Percentiles rank a stretch among this genome's conserved stretches.
These are phyloP conservation scores for Puccinia triticina DNA, from an alignment of 1,284 basidiomycete genomes.

Conservation along the genomic window DNA sequence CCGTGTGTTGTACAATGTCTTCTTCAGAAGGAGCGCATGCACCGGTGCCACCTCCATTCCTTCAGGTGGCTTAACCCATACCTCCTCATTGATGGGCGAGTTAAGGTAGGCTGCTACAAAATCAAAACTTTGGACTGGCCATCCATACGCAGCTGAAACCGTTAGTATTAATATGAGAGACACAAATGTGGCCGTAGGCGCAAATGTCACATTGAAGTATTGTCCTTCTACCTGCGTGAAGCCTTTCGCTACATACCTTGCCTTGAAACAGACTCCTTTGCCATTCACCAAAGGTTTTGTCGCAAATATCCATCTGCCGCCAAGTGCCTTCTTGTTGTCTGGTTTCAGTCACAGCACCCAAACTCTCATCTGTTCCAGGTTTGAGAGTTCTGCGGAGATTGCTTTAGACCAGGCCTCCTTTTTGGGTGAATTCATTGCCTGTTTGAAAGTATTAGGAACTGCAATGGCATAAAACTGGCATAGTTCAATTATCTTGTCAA, in stretches of 20 bases:
- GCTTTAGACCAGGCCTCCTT: not conserved
- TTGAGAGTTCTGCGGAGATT: not conserved
- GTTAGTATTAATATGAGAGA: not conserved
- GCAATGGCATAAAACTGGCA: not conserved
- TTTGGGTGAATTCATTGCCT: not conserved
- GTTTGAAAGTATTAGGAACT: not conserved
- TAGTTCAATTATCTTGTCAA: not conserved
- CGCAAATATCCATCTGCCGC: conserved; percentile 23
- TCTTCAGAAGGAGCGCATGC: not conserved
- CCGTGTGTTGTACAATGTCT: conserved; percentile 11
- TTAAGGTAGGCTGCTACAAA: conserved; percentile 30
- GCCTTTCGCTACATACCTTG: conserved; percentile 11
- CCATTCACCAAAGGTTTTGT: not conserved
- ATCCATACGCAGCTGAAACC: not conserved
- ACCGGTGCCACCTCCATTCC: not conserved
- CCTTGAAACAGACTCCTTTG: not conserved
- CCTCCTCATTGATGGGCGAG: conserved; percentile 16
- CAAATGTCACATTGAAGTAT: not conserved
- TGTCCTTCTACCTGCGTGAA: not conserved
- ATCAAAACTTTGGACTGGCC: conserved; percentile 3
- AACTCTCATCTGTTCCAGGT: not conserved
- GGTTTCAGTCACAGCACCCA: not conserved
- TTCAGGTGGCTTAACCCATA: not conserved
- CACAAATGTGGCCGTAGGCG: not conserved
- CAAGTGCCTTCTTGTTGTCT: not conserved